Evolutionary conservation across 1,284 basidiomycete genomes (phyloP).

Genomic region (Anthracocystis panici-leucophaei): DNA sequence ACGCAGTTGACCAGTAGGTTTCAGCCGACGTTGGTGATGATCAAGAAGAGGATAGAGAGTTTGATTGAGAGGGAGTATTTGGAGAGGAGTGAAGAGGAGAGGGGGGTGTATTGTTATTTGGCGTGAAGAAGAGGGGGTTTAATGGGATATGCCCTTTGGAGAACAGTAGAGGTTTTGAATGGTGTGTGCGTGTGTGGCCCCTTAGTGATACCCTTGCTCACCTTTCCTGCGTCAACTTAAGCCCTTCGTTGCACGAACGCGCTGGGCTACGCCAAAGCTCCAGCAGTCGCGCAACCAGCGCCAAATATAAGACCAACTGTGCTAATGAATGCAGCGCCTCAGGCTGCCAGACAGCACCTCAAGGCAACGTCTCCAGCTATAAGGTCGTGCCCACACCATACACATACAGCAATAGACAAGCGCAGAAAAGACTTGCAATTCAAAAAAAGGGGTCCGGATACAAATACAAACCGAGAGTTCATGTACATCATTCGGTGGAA

Average conservation of each 20-base stretch:
- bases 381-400: too few relatives aligned
- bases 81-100: slow-evolving; percentile 48
- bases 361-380: neutral
- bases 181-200: slow-evolving; percentile 2
- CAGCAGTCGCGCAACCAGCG: too few relatives aligned
- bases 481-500: neutral
- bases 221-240: too few relatives aligned
- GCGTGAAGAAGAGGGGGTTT: slow-evolving; percentile 27
- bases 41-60: slow-evolving; percentile 94
- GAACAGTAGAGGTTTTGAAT: too few relatives aligned
- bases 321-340: too few relatives aligned
- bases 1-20: slow-evolving; percentile 86
- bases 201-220: too few relatives aligned
- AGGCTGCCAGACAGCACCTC: neutral
- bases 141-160: neutral
- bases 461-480: neutral
- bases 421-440: neutral
- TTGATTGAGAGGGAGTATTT: slow-evolving; percentile 79
- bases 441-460: neutral
- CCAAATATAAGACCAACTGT: too few relatives aligned
- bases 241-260: too few relatives aligned
- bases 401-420: neutral
- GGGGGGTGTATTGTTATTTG: slow-evolving; percentile 62
- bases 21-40: slow-evolving; percentile 82
- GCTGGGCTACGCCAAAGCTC: too few relatives aligned